Conservation (phyloP, 2,329 filamentous ascomycete genomes). For the Colletotrichum tamarilloi region DNA sequence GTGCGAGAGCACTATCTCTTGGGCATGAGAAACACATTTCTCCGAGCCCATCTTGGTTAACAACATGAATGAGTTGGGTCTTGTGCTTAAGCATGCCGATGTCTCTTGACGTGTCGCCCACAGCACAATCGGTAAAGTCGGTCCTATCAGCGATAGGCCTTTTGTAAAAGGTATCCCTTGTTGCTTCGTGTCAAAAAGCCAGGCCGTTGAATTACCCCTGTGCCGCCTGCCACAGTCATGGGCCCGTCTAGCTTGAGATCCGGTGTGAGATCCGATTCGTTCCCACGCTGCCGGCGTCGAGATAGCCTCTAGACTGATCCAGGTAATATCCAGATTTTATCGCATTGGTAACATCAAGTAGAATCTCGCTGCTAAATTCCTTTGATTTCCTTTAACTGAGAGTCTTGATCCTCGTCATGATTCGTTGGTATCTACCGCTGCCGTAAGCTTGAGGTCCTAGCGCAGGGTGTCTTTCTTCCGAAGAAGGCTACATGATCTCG, state of each 20-base stretch:
- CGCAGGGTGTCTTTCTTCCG: no score
- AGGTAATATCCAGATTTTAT: no score
- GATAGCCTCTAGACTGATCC: not conserved
- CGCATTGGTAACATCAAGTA: no score
- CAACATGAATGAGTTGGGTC: not conserved
- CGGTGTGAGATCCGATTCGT: not conserved
- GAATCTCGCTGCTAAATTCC: no score
- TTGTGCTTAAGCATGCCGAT: not conserved
- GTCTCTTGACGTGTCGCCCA: not conserved
- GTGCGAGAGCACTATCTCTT: not conserved
- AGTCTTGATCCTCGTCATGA: no score
- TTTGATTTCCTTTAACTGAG: no score
- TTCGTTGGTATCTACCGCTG: no score
- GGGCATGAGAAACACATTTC: not conserved
- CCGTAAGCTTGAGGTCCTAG: no score
- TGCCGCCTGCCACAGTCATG: not conserved
- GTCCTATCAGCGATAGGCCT: not conserved
- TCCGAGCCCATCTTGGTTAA: not conserved
- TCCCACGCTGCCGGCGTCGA: not conserved
- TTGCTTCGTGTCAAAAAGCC: not conserved
- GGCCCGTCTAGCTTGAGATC: not conserved
- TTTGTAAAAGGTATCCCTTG: not conserved
- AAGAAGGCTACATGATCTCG: no score
- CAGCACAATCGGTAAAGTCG: not conserved
- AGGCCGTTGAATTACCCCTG: not conserved